Evolutionary conservation across 495 filamentous ascomycete genomes (phyloP).

Genomic region (Podospora anserina): DNA sequence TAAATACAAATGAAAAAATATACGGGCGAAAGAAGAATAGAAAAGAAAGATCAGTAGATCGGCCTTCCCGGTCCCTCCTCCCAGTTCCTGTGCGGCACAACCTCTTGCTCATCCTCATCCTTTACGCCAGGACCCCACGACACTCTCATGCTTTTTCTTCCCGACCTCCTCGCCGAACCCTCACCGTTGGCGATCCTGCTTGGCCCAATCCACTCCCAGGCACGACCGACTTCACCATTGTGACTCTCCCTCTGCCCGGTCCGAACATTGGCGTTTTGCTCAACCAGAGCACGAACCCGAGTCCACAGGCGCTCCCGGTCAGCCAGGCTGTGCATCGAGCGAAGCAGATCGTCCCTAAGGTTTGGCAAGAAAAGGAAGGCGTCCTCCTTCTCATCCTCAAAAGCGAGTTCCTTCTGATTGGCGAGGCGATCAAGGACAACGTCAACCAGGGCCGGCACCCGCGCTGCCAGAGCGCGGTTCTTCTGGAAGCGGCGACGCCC

Average conservation of each 20-base stretch:
- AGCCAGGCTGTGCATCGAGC: slow-evolving; percentile 70
- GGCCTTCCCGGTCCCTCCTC: slow-evolving; percentile 55
- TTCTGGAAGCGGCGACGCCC: slow-evolving; percentile 53
- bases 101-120: slow-evolving; percentile 18
- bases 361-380: slow-evolving; percentile 81
- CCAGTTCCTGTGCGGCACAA: slow-evolving; percentile 34
- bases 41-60: slow-evolving; percentile 51
- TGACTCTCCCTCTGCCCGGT: slow-evolving; percentile 76
- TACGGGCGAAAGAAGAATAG: not conserved
- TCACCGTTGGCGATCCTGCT: slow-evolving; percentile 32
- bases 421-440: slow-evolving; percentile 78
- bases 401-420: slow-evolving; percentile 72
- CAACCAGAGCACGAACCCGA: slow-evolving; percentile 76
- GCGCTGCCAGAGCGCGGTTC: slow-evolving; percentile 59
- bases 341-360: slow-evolving; percentile 84
- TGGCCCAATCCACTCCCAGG: slow-evolving; percentile 96
- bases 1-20: slow-evolving; percentile 5
- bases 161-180: slow-evolving; percentile 45
- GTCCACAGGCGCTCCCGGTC: slow-evolving; percentile 78
- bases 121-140: slow-evolving; percentile 43
- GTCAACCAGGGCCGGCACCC: slow-evolving; percentile 75
- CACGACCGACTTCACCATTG: slow-evolving; percentile 79
- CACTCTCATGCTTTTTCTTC: slow-evolving; percentile 46
- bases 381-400: slow-evolving; percentile 64
- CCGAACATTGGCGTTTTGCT: slow-evolving; percentile 89